Evolutionary conservation across 768 basidiomycete species (phyloP), one percentile per base, ranked within the genome.

Genomic region (Steccherinum ochraceum): DNA sequence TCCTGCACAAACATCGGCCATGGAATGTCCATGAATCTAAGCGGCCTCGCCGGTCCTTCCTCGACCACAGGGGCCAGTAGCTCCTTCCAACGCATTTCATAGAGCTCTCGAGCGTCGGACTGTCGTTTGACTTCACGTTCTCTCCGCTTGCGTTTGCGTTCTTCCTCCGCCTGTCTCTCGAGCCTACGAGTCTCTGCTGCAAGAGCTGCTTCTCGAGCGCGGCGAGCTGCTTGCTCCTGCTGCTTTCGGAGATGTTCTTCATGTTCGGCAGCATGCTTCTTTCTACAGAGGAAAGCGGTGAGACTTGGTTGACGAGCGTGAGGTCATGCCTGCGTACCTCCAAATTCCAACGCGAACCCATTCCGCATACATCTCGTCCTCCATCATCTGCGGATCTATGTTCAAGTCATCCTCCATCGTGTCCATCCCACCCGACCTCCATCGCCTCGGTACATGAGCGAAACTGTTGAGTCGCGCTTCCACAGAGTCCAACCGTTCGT

Each of bases 271-370:
- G 81, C 80, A 57, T 89, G 83, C 10, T 79, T 81, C 66, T 78
- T 83, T 66, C 87, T 89, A 54, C 12, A n/a, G n/a, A n/a, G n/a
- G n/a, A n/a, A n/a, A n/a, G 35, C 24, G 40, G 30, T 16, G 49
- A 50, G 24, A 40, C 24, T 25, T 49, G 41, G 49, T 50, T 45
- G 51, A 30, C 40, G 41, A 47, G 45, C 18, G 43, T 52, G 45
- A 51, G 48, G 52, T 46, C 41, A 39, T n/a, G n/a, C n/a, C n/a
- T n/a, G 67, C 80, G 39, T 53, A 84, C 80, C 81, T 78, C 73
- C 89, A 93, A 88, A 96, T 94, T 44, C 89, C 90, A 21, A 76
- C 67, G 55, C 93, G 72, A 46, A 95, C 70, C 87, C 89, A 94
- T 58, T 91, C 89, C 1, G 86, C 80, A 57, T 95, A 95, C 53